Percentiles rank a stretch among this genome's conserved stretches.
Evolutionary conservation across 495 filamentous ascomycete species (phyloP).

Genomic region (Staphylotrichum longicolle): DNA sequence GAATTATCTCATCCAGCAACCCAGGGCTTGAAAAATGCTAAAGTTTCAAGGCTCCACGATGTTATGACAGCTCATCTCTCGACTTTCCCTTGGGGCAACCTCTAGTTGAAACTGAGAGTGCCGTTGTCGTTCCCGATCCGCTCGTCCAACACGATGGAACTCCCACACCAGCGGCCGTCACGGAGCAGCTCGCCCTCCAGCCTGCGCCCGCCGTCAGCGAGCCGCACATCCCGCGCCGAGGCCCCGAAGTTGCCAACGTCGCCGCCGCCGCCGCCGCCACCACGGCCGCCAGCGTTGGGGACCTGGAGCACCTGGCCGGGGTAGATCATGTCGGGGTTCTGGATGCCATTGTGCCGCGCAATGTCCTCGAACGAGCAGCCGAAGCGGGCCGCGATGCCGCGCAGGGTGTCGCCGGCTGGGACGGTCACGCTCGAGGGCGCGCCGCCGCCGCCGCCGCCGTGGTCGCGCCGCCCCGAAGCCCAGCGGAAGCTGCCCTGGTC

Average conservation of each 20-base stretch:
- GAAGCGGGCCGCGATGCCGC: conserved; percentile 30
- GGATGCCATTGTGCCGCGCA: conserved; percentile 32
- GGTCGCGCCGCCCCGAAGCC: conserved; percentile 16
- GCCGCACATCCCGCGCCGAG: conserved; percentile 40
- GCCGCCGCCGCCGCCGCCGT: conserved; percentile 3
- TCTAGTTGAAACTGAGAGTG: conserved; percentile 23
- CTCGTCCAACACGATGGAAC: conserved; percentile 42
- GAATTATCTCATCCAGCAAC: too few species aligned
- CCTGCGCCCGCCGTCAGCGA: conserved; percentile 39
- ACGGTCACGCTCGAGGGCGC: conserved; percentile 24
- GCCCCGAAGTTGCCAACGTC: conserved; percentile 39
- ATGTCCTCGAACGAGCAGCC: conserved; percentile 33
- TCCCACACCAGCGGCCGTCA: conserved; percentile 36
- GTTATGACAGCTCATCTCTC: too few species aligned
- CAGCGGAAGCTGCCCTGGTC: conserved; percentile 37
- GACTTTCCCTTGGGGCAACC: too few species aligned
- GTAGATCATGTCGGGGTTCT: conserved; percentile 40
- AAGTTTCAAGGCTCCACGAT: too few species aligned
- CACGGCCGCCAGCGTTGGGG: conserved; percentile 29
- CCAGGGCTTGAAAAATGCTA: too few species aligned
- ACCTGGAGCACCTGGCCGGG: conserved; percentile 36
- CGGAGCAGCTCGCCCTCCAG: conserved; percentile 41
- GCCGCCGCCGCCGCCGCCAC: not conserved
- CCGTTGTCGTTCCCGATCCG: conserved; percentile 43
- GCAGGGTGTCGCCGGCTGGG: conserved; percentile 38